Evolutionary conservation across 345 rosid species (phyloP).

Genomic region (Moricandia moricandioides): DNA sequence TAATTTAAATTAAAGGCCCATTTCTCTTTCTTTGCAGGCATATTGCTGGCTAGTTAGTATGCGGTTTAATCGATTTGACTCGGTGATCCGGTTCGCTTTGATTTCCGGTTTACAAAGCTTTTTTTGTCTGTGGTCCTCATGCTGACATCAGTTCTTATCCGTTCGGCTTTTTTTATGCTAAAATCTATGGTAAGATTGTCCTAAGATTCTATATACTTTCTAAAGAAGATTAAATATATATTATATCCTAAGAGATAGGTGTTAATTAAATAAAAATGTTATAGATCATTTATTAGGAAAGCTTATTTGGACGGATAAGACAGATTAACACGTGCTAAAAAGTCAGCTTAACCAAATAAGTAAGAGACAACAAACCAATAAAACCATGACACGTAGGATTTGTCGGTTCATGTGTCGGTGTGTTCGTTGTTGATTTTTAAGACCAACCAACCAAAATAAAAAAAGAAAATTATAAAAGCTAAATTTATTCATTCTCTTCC

Average conservation of each 20-base stretch:
- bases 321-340: constrained; percentile 4
- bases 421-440: constrained; percentile 34
- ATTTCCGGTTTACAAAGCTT: background rate
- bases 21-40: background rate
- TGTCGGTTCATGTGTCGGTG: constrained; percentile 41
- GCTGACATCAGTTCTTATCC: constrained; percentile 7
- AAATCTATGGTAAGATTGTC: background rate
- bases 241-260: background rate
- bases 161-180: background rate
- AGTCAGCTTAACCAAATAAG: constrained; percentile 7
- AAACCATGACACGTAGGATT: constrained; percentile 1
- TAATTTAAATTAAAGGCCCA: background rate
- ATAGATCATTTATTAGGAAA: background rate
- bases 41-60: background rate
- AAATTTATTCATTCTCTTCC: background rate
- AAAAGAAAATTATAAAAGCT: background rate
- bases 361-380: background rate
- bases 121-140: background rate
- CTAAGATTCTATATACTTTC: constrained; percentile 8
- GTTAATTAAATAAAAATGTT: background rate
- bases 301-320: constrained; percentile 6
- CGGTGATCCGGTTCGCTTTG: constrained; percentile 13
- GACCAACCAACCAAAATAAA: background rate
- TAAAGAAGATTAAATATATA: background rate
- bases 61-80: constrained; percentile 26